Evolutionary conservation across 2,329 filamentous ascomycete genomes (phyloP).

Genomic region (Aspergillus floridensis): DNA sequence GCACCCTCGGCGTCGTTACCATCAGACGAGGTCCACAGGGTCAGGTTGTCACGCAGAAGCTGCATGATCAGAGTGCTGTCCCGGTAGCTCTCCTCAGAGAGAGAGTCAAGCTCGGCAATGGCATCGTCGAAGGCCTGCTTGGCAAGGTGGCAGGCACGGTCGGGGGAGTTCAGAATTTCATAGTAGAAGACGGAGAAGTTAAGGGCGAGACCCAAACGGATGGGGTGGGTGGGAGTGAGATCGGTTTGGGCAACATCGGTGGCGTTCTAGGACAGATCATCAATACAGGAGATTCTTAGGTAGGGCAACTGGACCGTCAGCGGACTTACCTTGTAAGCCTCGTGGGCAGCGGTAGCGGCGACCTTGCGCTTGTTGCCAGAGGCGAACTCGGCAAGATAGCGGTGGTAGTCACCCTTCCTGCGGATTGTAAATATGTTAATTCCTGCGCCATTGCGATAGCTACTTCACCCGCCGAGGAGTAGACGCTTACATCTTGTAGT

Average conservation of each 20-base stretch:
- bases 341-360: conserved; percentile 88
- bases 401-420: conserved; percentile 99
- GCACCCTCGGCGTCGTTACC: conserved; percentile 66
- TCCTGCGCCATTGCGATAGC: conserved; percentile 65
- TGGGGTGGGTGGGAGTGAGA: conserved; percentile 94
- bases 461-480: neutral
- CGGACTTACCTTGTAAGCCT: conserved; percentile 88
- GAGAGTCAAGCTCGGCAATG: conserved; percentile 95
- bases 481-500: conserved; percentile 95
- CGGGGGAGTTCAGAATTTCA: conserved; percentile 97
- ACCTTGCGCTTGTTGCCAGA: conserved; percentile 92
- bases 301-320: neutral
- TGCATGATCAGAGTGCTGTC: conserved; percentile 99
- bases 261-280: conserved; percentile 63
- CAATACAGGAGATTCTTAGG: neutral
- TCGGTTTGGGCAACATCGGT: conserved; percentile 98
- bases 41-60: conserved; percentile 95
- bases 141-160: conserved; percentile 95
- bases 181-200: conserved; percentile 99
- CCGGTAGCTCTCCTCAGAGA: conserved; percentile 97
- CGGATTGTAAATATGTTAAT: conserved; percentile 61
- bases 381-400: conserved; percentile 96
- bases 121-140: conserved; percentile 99
- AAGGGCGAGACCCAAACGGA: conserved; percentile 92
- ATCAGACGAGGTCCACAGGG: conserved; percentile 95